Conservation (phyloP, 2,329 filamentous ascomycete species). For the Fusarium concolor region DNA sequence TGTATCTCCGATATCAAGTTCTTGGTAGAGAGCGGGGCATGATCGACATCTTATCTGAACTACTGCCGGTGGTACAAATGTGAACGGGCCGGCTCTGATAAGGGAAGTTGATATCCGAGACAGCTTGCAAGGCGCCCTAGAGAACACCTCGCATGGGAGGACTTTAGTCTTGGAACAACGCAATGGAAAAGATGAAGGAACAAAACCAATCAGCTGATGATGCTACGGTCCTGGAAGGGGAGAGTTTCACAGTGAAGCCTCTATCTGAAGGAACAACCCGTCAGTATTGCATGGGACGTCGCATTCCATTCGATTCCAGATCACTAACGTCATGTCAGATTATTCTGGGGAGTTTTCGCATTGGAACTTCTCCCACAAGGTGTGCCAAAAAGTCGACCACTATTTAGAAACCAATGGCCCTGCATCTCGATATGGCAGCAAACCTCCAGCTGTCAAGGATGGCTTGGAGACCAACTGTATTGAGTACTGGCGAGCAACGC, state of each 20-base stretch:
- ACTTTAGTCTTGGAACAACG: too few species aligned
- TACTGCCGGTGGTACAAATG: too few species aligned
- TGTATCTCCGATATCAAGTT: too few species aligned
- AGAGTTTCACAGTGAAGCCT: background rate
- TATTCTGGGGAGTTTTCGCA: constrained; percentile 1
- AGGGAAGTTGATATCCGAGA: too few species aligned
- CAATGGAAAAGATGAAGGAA: background rate
- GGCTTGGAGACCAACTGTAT: background rate
- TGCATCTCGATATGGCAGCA: background rate
- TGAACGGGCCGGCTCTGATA: too few species aligned
- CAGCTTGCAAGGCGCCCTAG: too few species aligned
- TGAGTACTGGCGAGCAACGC: background rate
- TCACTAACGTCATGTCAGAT: background rate
- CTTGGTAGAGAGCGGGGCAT: too few species aligned
- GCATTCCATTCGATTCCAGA: too few species aligned
- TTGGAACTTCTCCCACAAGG: background rate
- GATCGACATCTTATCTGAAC: too few species aligned
- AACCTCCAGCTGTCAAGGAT: background rate
- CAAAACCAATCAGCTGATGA: background rate
- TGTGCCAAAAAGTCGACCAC: background rate
- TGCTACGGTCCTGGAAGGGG: background rate
- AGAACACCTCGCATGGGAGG: too few species aligned
- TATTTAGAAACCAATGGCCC: background rate
- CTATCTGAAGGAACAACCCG: background rate
- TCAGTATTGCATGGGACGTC: too few species aligned